Evolutionary conservation across 2,329 filamentous ascomycete species (phyloP), one percentile per base, ranked within the genome.

Genomic region (Colletotrichum paranaense): DNA sequence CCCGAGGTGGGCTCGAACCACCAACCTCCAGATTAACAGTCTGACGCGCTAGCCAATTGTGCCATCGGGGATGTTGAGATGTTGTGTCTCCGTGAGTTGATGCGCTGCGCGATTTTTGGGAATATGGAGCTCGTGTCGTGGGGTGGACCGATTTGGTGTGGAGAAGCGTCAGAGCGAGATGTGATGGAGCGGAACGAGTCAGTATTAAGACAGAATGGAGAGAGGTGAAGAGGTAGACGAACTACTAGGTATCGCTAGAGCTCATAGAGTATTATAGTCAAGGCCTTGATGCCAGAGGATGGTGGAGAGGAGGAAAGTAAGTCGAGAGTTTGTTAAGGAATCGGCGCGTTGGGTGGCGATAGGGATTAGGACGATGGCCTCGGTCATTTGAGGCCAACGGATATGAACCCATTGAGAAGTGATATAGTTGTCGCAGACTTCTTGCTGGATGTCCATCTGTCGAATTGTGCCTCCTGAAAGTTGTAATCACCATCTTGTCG

Each of bases 1-100:
- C 69, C 69, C 69, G 69, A 72, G 69, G 69, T 72, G 69, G 69
- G 69, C 69, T 72, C 69, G 69, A 72, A 72, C 69, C 69, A 72
- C 69, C 69, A 72, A 72, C 69, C 69, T 72, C 69, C 69, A 71
- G 68, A 71, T 71, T 71, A 71, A 71, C 68, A 71, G 68, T 71
- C 68, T 71, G 68, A 71, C 63, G 69, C 69, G 69, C 69, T 72
- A 72, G 69, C 69, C 69, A 72, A 72, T 72, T 72, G 69, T 72
- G 69, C 69, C 69, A 72, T 72, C 68, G 64, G 68, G 68, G 64
- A 72, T 63, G 64, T 72, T 72, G 65, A 72, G 53, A 59, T 35
- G 19, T 22, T 32, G 2, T 64, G 52, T 30, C 30, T 55, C 19
- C 57, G 30, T 49, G 22, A n/a, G 8, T 28, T 42, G 59, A 5